Evolutionary conservation across 306 rosid species (phyloP).

Genomic region (Acacia melanoxylon): DNA sequence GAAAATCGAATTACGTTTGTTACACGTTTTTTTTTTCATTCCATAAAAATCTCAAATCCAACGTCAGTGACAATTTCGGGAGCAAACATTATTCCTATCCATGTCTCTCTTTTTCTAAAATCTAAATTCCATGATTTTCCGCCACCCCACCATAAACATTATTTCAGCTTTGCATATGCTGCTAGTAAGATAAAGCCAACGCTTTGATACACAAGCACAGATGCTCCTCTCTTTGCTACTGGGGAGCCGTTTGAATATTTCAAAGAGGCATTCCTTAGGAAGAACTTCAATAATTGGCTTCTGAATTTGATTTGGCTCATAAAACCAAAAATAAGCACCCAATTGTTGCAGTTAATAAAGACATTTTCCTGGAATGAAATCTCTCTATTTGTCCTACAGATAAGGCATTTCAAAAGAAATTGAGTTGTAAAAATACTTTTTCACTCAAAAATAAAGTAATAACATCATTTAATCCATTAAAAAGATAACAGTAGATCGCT

Average conservation of each 20-base stretch:
- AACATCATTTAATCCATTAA: background rate
- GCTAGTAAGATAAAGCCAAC: constrained; percentile 79
- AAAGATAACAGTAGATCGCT: constrained; percentile 5
- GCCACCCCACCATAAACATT: too few species aligned
- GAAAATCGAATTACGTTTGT: too few species aligned
- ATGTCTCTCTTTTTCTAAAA: too few species aligned
- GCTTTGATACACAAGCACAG: constrained; percentile 78
- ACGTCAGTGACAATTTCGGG: too few species aligned
- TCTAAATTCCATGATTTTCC: too few species aligned
- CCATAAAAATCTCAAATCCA: too few species aligned
- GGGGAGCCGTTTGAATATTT: constrained; percentile 66
- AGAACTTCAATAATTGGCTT: constrained; percentile 65
- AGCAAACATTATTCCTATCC: too few species aligned
- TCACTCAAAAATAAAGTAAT: background rate
- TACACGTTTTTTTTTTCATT: too few species aligned
- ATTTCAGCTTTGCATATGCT: constrained; percentile 57
- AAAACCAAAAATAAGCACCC: constrained; percentile 42
- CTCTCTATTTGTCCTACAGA: constrained; percentile 1
- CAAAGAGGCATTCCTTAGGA: constrained; percentile 90
- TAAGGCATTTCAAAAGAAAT: background rate
- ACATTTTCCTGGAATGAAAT: background rate
- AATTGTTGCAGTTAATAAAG: constrained; percentile 22
- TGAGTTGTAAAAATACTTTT: background rate
- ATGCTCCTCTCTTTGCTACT: constrained; percentile 69
- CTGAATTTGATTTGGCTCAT: constrained; percentile 31